phyloP scores from a whole-genome alignment of 257 asterid genomes.

The Solanum pinnatisectum region DNA sequence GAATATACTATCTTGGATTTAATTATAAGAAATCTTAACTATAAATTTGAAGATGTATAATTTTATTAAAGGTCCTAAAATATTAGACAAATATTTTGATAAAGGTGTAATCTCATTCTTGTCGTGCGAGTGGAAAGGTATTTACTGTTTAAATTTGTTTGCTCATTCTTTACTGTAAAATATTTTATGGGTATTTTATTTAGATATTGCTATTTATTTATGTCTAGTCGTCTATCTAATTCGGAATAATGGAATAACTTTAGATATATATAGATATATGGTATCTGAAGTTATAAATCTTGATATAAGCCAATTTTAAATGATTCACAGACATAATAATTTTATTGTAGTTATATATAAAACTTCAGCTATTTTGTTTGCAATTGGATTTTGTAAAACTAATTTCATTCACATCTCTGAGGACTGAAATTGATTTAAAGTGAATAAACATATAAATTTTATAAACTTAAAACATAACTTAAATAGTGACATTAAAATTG shows the following conservation, averaged over 20 bases:
- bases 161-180: background rate
- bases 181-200: too few relatives aligned
- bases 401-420: background rate
- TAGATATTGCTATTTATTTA: background rate
- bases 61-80: background rate
- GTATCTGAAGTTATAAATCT: background rate
- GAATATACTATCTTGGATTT: background rate
- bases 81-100: background rate
- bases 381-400: background rate
- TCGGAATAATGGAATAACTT: background rate
- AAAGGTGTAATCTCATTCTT: background rate
- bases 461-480: background rate
- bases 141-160: background rate
- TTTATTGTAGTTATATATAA: too few relatives aligned
- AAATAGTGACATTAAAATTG: background rate
- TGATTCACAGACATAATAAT: too few relatives aligned
- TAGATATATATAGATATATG: background rate
- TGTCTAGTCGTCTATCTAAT: background rate
- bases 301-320: too few relatives aligned
- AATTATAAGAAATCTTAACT: background rate
- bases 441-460: background rate
- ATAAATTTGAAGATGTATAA: background rate
- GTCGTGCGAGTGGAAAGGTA: background rate
- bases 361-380: too few relatives aligned
- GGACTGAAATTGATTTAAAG: background rate